A percentile compares a stretch with the other conserved stretches of the same genome.
Evolutionary conservation across 169 alveolate genomes (phyloP).

Genomic region (Plasmodium coatneyi): DNA sequence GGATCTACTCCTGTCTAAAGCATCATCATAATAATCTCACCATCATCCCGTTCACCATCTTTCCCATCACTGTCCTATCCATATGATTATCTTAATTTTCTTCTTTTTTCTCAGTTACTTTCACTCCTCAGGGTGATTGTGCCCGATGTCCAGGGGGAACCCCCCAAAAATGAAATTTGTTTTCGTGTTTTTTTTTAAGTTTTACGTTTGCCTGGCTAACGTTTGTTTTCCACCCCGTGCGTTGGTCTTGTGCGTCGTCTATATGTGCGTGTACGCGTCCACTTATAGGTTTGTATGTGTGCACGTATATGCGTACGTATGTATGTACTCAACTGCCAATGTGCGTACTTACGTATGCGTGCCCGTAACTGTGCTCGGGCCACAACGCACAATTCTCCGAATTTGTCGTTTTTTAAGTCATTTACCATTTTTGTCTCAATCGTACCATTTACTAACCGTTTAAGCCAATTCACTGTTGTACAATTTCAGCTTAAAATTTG

Average conservation of each 20-base stretch:
- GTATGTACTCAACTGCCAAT: too few species aligned
- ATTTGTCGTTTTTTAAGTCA: not conserved
- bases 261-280: not conserved
- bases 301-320: not conserved
- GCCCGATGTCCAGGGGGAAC: not conserved
- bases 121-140: not conserved
- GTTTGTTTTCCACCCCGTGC: not conserved
- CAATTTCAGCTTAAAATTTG: not conserved
- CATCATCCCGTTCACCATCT: not conserved
- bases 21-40: not conserved
- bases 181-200: not conserved
- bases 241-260: not conserved
- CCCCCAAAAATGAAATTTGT: not conserved
- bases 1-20: not conserved
- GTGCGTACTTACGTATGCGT: not conserved
- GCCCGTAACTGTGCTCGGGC: not conserved
- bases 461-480: not conserved
- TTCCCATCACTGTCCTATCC: not conserved
- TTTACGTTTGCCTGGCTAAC: not conserved
- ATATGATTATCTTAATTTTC: not conserved
- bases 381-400: not conserved
- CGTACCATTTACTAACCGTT: not conserved
- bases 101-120: not conserved
- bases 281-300: not conserved
- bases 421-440: not conserved